These are phyloP conservation scores for Teunomyces barrocoloradensis DNA, from an alignment of 805 yeast genomes.

Conservation along the genomic window DNA sequence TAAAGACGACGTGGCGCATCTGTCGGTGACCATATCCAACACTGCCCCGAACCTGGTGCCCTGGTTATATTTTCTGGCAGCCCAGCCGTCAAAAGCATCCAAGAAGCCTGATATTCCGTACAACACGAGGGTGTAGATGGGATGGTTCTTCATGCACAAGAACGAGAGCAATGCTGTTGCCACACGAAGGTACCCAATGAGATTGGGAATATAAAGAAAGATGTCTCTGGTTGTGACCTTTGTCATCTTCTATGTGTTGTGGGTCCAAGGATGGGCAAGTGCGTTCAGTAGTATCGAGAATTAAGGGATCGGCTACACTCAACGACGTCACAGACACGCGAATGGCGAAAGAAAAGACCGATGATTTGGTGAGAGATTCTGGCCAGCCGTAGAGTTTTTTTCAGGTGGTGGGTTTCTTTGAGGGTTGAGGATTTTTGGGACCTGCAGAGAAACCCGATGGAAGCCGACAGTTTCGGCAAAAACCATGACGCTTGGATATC, in stretches of 20 bases:
- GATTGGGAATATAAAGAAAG: slow-evolving; percentile 81
- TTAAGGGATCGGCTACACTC: not conserved
- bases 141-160: slow-evolving; percentile 79
- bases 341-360: not conserved
- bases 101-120: slow-evolving; percentile 87
- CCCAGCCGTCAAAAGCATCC: slow-evolving; percentile 95
- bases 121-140: slow-evolving; percentile 68
- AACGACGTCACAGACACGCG: slow-evolving; percentile 4
- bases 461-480: slow-evolving; percentile 4
- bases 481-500: not conserved
- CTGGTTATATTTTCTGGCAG: slow-evolving; percentile 87
- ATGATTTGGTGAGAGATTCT: not conserved
- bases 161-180: slow-evolving; percentile 78
- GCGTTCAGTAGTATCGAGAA: not conserved
- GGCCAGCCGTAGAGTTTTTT: slow-evolving; percentile 2
- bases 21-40: slow-evolving; percentile 96
- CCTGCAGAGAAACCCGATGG: slow-evolving; percentile 3
- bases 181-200: slow-evolving; percentile 87
- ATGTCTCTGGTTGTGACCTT: slow-evolving; percentile 49
- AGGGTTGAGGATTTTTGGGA: not conserved
- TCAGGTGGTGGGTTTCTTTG: not conserved
- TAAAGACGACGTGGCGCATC: slow-evolving; percentile 94
- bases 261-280: not conserved
- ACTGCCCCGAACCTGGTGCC: slow-evolving; percentile 94
- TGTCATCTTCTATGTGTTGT: not conserved